These are phyloP conservation scores for Leishmania amazonensis DNA, from an alignment of 208 protist species.

Conservation along the genomic window DNA sequence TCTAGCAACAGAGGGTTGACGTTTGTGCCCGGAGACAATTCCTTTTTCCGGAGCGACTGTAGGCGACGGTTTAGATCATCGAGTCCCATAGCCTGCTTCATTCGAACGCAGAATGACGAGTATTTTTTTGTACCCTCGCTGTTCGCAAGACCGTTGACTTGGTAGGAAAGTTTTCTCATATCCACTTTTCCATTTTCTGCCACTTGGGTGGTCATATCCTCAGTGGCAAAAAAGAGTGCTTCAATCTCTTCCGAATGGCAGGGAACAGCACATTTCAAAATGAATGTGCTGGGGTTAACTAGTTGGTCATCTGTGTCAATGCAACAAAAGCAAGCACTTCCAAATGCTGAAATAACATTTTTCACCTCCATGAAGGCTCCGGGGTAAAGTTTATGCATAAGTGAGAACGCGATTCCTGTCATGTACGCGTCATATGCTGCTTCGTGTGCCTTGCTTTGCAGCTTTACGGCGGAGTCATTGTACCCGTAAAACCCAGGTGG, in stretches of 20 bases:
- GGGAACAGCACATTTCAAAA: slow-evolving; percentile 11
- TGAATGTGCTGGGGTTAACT: slow-evolving; percentile 19
- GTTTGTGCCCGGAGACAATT: background rate
- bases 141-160: background rate
- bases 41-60: slow-evolving; percentile 10
- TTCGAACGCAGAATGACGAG: slow-evolving; percentile 24
- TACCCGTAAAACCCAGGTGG: slow-evolving; percentile 66
- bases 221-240: slow-evolving; percentile 23
- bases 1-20: slow-evolving; percentile 9
- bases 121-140: background rate
- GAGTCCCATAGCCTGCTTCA: background rate
- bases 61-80: slow-evolving; percentile 8
- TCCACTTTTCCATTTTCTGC: slow-evolving; percentile 11
- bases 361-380: slow-evolving; percentile 12
- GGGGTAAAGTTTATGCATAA: slow-evolving; percentile 19
- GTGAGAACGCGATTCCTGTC: slow-evolving; percentile 59
- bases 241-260: slow-evolving; percentile 22
- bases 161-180: slow-evolving; percentile 19
- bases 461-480: slow-evolving; percentile 32
- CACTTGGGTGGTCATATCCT: background rate
- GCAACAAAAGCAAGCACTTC: slow-evolving; percentile 38
- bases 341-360: slow-evolving; percentile 66
- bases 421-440: slow-evolving; percentile 81
- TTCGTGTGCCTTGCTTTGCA: slow-evolving; percentile 53
- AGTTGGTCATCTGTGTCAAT: slow-evolving; percentile 14